phyloP scores from a whole-genome alignment of 345 rosid genomes.

The Luvunga scandens region DNA sequence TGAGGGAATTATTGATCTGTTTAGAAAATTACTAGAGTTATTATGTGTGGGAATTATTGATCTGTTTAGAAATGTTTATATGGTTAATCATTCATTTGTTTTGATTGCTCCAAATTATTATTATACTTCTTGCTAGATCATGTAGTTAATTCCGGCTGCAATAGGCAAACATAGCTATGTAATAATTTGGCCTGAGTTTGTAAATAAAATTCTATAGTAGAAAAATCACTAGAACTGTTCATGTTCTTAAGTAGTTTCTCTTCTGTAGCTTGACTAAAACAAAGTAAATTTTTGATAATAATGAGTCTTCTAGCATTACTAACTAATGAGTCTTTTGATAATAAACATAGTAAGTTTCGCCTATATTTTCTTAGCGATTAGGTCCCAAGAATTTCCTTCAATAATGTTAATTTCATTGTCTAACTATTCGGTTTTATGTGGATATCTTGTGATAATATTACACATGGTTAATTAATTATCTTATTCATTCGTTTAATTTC shows the following conservation, averaged over 20 bases:
- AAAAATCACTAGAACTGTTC: neutral
- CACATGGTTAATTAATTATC: too few relatives aligned
- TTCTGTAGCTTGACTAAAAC: too few relatives aligned
- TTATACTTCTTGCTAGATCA: neutral
- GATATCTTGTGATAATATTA: too few relatives aligned
- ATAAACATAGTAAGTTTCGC: neutral
- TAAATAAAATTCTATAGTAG: neutral
- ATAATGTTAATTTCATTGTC: too few relatives aligned
- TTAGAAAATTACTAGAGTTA: too few relatives aligned
- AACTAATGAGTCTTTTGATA: slow-evolving; percentile 4
- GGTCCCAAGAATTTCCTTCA: neutral
- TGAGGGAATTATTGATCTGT: too few relatives aligned
- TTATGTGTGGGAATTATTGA: too few relatives aligned
- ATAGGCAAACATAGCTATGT: neutral
- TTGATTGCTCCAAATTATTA: neutral
- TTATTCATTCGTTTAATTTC: too few relatives aligned
- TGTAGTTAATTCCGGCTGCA: neutral
- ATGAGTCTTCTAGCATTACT: neutral
- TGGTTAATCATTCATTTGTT: neutral
- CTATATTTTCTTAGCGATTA: neutral
- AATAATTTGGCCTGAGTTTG: neutral
- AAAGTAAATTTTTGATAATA: neutral
- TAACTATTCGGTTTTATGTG: too few relatives aligned
- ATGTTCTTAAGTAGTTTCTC: neutral
- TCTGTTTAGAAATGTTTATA: too few relatives aligned